A percentile compares a stretch with the other conserved stretches of the same genome.
These are phyloP conservation scores for Parsonsia alboflavescens DNA, from an alignment of 257 asterid species.

Conservation along the genomic window DNA sequence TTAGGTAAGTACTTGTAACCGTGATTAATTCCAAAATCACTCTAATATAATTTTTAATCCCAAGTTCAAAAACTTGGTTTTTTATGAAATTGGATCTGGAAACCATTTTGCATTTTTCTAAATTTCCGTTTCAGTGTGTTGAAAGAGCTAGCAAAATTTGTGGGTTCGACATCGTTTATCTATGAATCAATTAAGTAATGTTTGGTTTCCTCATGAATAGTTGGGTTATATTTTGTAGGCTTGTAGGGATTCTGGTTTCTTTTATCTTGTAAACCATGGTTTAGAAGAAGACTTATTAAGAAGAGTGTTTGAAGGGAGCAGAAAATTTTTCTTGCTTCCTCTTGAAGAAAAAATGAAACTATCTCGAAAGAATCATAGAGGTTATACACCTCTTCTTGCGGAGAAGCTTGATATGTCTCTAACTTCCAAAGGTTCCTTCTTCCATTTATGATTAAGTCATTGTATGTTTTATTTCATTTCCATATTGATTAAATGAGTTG, in stretches of 20 bases:
- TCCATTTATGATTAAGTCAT: background rate
- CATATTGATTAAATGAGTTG: background rate
- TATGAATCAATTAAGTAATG: background rate
- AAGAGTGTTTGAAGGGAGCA: conserved; percentile 37
- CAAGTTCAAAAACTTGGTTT: background rate
- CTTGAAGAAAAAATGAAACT: conserved; percentile 42
- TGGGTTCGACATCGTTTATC: no score
- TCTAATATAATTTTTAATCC: background rate
- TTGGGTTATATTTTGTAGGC: conserved; percentile 28
- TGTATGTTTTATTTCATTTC: background rate
- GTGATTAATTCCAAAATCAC: background rate
- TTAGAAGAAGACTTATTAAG: conserved; percentile 33
- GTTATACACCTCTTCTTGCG: conserved; percentile 46
- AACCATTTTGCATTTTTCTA: background rate
- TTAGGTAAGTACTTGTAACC: background rate
- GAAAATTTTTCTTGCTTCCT: conserved; percentile 36
- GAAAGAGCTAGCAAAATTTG: background rate
- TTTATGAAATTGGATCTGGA: background rate
- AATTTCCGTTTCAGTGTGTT: background rate
- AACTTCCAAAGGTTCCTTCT: conserved; percentile 34
- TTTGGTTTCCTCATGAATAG: background rate
- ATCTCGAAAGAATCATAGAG: conserved; percentile 34
- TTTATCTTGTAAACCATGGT: conserved; percentile 61
- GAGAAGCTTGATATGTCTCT: conserved; percentile 47
- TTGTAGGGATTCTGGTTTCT: conserved; percentile 49